phyloP scores from a whole-genome alignment of 805 yeast species.

The Candida adriatica region DNA sequence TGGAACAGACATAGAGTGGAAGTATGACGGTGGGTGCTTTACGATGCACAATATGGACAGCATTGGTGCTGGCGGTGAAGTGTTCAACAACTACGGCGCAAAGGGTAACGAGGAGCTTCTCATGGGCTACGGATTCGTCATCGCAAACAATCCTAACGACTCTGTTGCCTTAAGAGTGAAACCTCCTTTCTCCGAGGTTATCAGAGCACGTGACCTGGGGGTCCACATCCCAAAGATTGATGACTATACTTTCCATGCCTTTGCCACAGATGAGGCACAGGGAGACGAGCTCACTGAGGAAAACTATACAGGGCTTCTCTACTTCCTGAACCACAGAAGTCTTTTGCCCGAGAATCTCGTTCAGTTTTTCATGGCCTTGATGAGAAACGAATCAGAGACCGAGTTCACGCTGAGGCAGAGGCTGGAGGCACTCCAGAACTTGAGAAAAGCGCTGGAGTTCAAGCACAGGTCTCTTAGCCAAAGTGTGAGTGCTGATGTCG shows the following conservation, averaged over 20 bases:
- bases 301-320: constrained; percentile 26
- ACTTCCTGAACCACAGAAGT: constrained; percentile 24
- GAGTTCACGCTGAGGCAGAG: constrained; percentile 42
- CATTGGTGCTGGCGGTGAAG: constrained; percentile 31
- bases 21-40: constrained; percentile 21
- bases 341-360: constrained; percentile 20
- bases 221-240: constrained; percentile 31
- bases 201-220: constrained; percentile 29
- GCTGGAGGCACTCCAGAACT: constrained; percentile 49
- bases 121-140: constrained; percentile 70
- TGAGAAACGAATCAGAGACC: constrained; percentile 29
- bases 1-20: constrained; percentile 63
- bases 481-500: constrained; percentile 6
- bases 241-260: constrained; percentile 36
- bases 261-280: constrained; percentile 16
- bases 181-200: constrained; percentile 25
- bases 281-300: constrained; percentile 9
- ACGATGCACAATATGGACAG: constrained; percentile 14
- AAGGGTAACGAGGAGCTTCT: constrained; percentile 86
- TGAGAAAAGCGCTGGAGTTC: constrained; percentile 47
- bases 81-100: constrained; percentile 81
- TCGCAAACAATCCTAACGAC: constrained; percentile 48
- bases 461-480: constrained; percentile 30
- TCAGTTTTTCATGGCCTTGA: constrained; percentile 26
- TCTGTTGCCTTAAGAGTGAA: constrained; percentile 57